Conservation (phyloP, 176 grass and related monocot species). For the Saccharum officinarum region DNA sequence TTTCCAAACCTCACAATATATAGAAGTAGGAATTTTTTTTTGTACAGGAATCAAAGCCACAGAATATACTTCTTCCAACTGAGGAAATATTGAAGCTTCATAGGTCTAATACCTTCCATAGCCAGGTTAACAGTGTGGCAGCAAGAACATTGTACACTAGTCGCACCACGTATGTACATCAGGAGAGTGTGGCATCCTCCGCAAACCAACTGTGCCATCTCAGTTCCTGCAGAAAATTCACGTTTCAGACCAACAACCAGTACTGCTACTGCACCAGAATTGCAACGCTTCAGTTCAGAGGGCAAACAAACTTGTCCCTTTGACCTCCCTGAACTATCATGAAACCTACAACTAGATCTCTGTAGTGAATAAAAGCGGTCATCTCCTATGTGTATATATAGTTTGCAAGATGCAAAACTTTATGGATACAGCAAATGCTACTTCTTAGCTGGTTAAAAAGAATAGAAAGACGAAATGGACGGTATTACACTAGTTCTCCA, state of each 20-base stretch:
- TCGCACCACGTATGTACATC: constrained; percentile 93
- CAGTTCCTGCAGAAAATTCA: constrained; percentile 58
- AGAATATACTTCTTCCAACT: constrained; percentile 31
- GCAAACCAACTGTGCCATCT: constrained; percentile 96
- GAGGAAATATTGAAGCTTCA: constrained; percentile 19
- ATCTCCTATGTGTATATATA: constrained; percentile 10
- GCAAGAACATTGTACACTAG: constrained; percentile 96
- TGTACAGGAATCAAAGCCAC: constrained; percentile 19
- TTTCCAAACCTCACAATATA: constrained; percentile 10
- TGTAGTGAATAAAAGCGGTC: background rate
- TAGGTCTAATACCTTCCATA: constrained; percentile 65
- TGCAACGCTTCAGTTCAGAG: background rate
- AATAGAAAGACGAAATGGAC: background rate
- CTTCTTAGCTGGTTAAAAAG: background rate
- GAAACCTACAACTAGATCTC: background rate
- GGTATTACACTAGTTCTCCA: background rate
- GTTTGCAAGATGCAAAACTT: constrained; percentile 19
- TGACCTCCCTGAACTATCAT: background rate
- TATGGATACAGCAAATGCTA: background rate
- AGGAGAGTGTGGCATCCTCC: constrained; percentile 98
- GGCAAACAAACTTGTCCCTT: background rate
- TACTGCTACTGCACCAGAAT: constrained; percentile 1
- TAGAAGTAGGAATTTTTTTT: constrained; percentile 10
- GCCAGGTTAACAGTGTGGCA: constrained; percentile 95
- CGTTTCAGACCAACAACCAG: background rate